Evolutionary conservation across 116 monocot species (phyloP).

Genomic region (Posidonia oceanica): DNA sequence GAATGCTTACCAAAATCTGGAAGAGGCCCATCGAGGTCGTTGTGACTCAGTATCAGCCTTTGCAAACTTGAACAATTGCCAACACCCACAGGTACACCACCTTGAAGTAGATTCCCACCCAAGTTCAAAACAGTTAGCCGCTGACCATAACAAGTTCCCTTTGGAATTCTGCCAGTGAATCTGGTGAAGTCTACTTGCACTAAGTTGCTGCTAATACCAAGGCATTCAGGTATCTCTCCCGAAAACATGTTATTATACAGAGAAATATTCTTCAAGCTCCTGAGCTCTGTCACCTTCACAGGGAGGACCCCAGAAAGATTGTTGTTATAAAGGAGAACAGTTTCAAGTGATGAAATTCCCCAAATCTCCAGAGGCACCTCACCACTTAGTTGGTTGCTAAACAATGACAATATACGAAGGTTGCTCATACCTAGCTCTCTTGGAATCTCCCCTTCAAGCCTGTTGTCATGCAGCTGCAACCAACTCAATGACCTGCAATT

Average conservation of each 20-base stretch:
- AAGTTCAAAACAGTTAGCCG: constrained; percentile 34
- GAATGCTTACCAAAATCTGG: constrained; percentile 39
- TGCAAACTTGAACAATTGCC: constrained; percentile 50
- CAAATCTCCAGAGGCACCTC: constrained; percentile 67
- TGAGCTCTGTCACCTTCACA: constrained; percentile 41
- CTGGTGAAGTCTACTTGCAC: constrained; percentile 40
- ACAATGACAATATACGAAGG: constrained; percentile 37
- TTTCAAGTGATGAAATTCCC: constrained; percentile 41
- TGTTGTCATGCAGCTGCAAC: constrained; percentile 48
- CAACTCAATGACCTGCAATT: constrained; percentile 35
- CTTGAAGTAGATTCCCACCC: constrained; percentile 48
- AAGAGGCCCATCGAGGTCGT: constrained; percentile 40
- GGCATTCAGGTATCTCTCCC: constrained; percentile 56
- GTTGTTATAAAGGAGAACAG: constrained; percentile 55
- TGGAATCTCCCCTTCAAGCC: constrained; percentile 57
- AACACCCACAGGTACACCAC: constrained; percentile 45
- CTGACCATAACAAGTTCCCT: constrained; percentile 41
- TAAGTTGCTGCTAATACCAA: constrained; percentile 54
- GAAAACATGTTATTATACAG: constrained; percentile 54
- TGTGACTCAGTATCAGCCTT: constrained; percentile 57
- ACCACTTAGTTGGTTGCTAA: constrained; percentile 48
- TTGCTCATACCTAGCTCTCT: constrained; percentile 33
- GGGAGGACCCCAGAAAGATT: constrained; percentile 52
- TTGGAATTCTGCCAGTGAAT: constrained; percentile 65
- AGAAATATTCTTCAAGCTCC: constrained; percentile 46